Conservation (phyloP, 2,329 filamentous ascomycete genomes). For the Camillea tinctor region DNA sequence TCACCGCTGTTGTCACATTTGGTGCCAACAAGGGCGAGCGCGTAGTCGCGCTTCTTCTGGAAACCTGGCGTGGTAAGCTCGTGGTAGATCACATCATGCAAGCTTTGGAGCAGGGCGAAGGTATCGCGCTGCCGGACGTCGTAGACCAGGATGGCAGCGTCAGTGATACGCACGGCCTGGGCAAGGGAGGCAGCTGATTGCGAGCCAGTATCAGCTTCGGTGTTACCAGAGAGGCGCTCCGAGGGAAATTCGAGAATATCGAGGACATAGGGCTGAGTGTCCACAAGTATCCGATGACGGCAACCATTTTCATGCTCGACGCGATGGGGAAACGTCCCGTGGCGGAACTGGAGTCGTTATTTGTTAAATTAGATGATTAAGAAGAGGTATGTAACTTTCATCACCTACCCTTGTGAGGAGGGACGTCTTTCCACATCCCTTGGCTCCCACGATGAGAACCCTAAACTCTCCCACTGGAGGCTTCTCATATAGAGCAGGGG, state of each 20-base stretch:
- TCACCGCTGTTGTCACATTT: conserved; percentile 34
- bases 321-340: conserved; percentile 28
- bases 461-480: conserved; percentile 36
- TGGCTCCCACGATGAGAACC: conserved; percentile 39
- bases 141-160: conserved; percentile 36
- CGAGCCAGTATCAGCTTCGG: conserved; percentile 25
- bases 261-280: conserved; percentile 32
- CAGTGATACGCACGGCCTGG: conserved; percentile 40
- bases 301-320: conserved; percentile 32
- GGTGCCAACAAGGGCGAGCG: conserved; percentile 36
- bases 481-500: conserved; percentile 11
- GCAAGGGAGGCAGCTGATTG: conserved; percentile 25
- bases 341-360: conserved; percentile 30
- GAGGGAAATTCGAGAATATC: conserved; percentile 39
- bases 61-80: conserved; percentile 19
- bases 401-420: conserved; percentile 36
- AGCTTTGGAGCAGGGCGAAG: conserved; percentile 14
- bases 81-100: conserved; percentile 24
- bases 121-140: conserved; percentile 28
- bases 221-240: conserved; percentile 28
- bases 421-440: conserved; percentile 42
- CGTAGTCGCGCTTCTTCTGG: conserved; percentile 26
- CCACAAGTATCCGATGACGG: conserved; percentile 34
- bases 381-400: background rate
- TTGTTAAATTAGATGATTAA: conserved; percentile 4